Evolutionary conservation across 495 filamentous ascomycete genomes (phyloP).

Genomic region (Lasiosphaeriaceae sp.): DNA sequence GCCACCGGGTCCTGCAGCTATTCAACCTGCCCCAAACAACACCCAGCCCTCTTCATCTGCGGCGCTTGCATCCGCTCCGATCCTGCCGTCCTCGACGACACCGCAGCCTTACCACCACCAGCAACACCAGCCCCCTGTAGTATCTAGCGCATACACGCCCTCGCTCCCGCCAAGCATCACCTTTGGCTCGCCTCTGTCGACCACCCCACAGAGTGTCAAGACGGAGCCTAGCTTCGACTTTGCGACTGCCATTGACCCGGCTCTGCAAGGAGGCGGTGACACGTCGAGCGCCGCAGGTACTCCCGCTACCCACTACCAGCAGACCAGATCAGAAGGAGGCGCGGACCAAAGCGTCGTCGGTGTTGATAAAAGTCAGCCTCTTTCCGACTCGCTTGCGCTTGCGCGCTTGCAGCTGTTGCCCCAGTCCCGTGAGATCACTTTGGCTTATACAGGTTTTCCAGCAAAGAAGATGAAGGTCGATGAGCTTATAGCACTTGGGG

Average conservation of each 20-base stretch:
- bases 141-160: constrained; percentile 26
- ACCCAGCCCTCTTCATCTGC: constrained; percentile 28
- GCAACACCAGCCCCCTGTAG: constrained; percentile 26
- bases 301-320: constrained; percentile 37
- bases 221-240: constrained; percentile 61
- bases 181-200: constrained; percentile 36
- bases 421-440: constrained; percentile 30
- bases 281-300: constrained; percentile 26
- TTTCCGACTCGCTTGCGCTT: constrained; percentile 18
- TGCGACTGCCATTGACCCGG: constrained; percentile 69
- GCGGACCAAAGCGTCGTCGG: constrained; percentile 16
- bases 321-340: constrained; percentile 25
- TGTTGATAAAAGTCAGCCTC: constrained; percentile 20
- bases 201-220: constrained; percentile 54
- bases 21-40: constrained; percentile 60
- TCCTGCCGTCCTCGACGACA: constrained; percentile 30
- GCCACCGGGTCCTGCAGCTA: constrained; percentile 70
- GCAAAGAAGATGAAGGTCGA: constrained; percentile 69
- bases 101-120: constrained; percentile 19
- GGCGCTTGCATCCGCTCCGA: constrained; percentile 26
- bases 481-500: constrained; percentile 68
- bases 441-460: constrained; percentile 50
- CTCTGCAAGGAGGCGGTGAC: constrained; percentile 51
- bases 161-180: constrained; percentile 23
- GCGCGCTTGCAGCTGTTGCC: constrained; percentile 15